Percentiles rank a stretch among this genome's conserved stretches.
Conservation (phyloP, 2,329 filamentous ascomycete genomes). For the Cercospora sesami region DNA sequence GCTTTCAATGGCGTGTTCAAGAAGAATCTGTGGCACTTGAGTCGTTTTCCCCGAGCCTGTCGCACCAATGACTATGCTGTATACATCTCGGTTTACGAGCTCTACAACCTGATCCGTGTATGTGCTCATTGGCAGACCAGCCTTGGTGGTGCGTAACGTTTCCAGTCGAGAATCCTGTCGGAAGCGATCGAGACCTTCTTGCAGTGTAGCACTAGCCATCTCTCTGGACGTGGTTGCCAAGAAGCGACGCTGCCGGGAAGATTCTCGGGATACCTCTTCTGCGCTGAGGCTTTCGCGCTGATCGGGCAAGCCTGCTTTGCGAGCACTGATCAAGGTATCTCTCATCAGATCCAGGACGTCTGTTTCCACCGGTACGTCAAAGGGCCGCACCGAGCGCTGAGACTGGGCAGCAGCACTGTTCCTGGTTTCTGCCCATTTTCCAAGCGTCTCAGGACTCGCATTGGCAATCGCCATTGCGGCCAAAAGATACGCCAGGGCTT, state of each 20-base stretch:
- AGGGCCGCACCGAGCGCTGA: conserved; percentile 34
- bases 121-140: conserved; percentile 45
- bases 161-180: conserved; percentile 24
- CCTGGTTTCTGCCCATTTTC: conserved; percentile 39
- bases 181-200: conserved; percentile 23
- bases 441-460: conserved; percentile 37
- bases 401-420: conserved; percentile 37
- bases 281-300: conserved; percentile 28
- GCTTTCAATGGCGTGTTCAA: conserved; percentile 49
- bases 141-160: conserved; percentile 36
- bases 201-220: conserved; percentile 18
- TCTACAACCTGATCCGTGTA: conserved; percentile 12
- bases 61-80: conserved; percentile 50
- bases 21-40: conserved; percentile 56
- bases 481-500: conserved; percentile 39
- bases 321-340: conserved; percentile 39
- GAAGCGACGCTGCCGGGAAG: conserved; percentile 4
- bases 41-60: conserved; percentile 53
- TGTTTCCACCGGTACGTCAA: conserved; percentile 36
- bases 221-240: conserved; percentile 8
- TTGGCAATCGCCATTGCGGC: conserved; percentile 42
- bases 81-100: conserved; percentile 42
- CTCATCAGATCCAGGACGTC: conserved; percentile 41
- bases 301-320: conserved; percentile 40
- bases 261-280: conserved; percentile 20